Evolutionary conservation across 2,329 filamentous ascomycete species (phyloP).

Genomic region (Grosmannia serpens): DNA sequence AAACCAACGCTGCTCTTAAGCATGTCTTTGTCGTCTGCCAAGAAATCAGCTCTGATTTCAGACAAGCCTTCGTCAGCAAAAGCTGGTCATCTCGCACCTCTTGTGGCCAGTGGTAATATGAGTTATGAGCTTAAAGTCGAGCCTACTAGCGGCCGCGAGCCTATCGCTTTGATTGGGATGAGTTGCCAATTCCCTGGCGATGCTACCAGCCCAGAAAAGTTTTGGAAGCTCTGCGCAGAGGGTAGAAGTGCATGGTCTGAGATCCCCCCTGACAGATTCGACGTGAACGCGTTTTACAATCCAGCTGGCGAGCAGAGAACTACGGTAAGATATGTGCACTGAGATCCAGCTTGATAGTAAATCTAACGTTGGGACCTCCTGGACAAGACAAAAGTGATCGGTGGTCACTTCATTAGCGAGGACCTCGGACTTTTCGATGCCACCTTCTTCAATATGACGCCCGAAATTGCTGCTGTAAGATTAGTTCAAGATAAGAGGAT

Average conservation of each 20-base stretch:
- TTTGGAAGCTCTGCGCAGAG: slow-evolving; percentile 18
- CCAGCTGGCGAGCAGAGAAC: not conserved
- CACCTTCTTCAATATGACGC: slow-evolving; percentile 20
- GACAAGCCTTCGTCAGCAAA: not conserved
- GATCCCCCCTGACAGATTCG: slow-evolving; percentile 19
- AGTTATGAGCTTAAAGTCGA: not conserved
- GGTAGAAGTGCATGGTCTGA: slow-evolving; percentile 7
- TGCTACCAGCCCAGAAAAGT: slow-evolving; percentile 18
- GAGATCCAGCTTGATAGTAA: not conserved
- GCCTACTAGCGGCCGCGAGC: slow-evolving; percentile 4
- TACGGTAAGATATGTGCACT: slow-evolving; percentile 3
- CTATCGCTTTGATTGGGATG: slow-evolving; percentile 25
- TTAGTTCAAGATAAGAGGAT: not conserved
- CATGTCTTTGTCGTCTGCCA: too few relatives aligned
- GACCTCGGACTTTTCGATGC: slow-evolving; percentile 13
- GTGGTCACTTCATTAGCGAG: slow-evolving; percentile 20
- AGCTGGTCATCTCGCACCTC: not conserved
- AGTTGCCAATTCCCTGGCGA: slow-evolving; percentile 24
- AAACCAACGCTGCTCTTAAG: not conserved
- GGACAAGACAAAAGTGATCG: slow-evolving; percentile 14
- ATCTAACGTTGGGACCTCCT: slow-evolving; percentile 9
- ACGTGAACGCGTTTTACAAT: slow-evolving; percentile 21
- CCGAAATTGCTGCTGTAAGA: slow-evolving; percentile 16
- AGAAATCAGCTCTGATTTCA: not conserved
- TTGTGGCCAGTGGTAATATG: not conserved